These are phyloP conservation scores for Globisporangium canariense DNA, from an alignment of 352 stramenopile species.

Conservation along the genomic window DNA sequence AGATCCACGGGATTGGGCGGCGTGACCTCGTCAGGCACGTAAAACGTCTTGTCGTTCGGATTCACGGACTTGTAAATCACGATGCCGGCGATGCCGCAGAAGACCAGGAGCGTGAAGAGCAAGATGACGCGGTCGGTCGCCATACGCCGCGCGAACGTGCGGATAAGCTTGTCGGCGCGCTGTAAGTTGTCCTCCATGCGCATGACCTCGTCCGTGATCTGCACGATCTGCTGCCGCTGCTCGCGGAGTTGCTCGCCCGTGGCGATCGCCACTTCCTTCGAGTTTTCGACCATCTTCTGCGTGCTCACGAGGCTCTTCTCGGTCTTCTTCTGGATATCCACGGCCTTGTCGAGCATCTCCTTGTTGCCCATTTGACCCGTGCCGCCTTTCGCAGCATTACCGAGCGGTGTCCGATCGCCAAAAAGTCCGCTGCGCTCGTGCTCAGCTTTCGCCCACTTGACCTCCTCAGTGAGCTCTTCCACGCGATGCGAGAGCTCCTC, in stretches of 20 bases:
- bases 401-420: constrained; percentile 45
- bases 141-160: constrained; percentile 78
- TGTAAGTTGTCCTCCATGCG: constrained; percentile 76
- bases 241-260: constrained; percentile 75
- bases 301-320: constrained; percentile 82
- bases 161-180: constrained; percentile 81
- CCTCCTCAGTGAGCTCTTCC: constrained; percentile 77
- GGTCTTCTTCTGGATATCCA: constrained; percentile 84
- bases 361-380: constrained; percentile 47
- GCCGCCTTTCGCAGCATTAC: constrained; percentile 20
- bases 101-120: constrained; percentile 75
- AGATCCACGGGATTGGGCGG: constrained; percentile 64
- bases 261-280: constrained; percentile 75
- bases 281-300: constrained; percentile 84
- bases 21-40: constrained; percentile 82
- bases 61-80: constrained; percentile 83
- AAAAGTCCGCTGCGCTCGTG: constrained; percentile 77
- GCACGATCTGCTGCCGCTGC: constrained; percentile 84
- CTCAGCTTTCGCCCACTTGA: constrained; percentile 77
- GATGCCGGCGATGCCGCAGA: constrained; percentile 75
- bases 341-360: constrained; percentile 69
- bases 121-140: constrained; percentile 81
- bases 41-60: constrained; percentile 74
- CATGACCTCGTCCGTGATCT: constrained; percentile 87
- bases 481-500: constrained; percentile 74